Evolutionary conservation across 164 flowering plant genomes (phyloP).

Genomic region (Tetracentron sinense): DNA sequence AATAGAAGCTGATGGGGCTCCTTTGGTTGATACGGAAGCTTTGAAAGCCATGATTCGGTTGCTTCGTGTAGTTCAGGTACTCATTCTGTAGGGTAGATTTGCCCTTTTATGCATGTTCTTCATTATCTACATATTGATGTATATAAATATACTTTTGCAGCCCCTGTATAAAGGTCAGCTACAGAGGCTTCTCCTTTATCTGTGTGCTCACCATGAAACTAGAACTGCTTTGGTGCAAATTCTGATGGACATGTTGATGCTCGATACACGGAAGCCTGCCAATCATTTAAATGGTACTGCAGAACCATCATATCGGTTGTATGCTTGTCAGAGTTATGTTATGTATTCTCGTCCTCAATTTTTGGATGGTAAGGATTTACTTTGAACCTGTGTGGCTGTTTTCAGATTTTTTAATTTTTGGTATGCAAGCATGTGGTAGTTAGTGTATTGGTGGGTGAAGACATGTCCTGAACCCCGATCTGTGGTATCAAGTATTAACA

Average conservation of each 20-base stretch:
- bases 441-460: too few species aligned
- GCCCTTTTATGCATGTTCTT: not conserved
- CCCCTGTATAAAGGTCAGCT: constrained; percentile 81
- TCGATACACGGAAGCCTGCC: constrained; percentile 49
- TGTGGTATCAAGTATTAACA: too few species aligned
- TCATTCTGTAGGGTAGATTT: not conserved
- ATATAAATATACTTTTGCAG: constrained; percentile 52
- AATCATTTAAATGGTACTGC: constrained; percentile 22
- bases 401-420: too few species aligned
- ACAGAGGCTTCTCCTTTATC: constrained; percentile 85
- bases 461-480: too few species aligned
- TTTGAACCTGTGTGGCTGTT: not conserved
- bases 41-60: constrained; percentile 80
- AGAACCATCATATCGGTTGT: constrained; percentile 76
- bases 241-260: constrained; percentile 82
- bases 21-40: constrained; percentile 78
- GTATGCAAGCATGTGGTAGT: too few species aligned
- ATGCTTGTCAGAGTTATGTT: constrained; percentile 82
- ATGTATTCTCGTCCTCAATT: constrained; percentile 88
- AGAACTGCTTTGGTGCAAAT: constrained; percentile 66
- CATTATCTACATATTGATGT: constrained; percentile 7
- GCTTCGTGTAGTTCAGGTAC: constrained; percentile 91
- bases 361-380: constrained; percentile 60
- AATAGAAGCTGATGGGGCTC: constrained; percentile 90
- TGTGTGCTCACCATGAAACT: constrained; percentile 83